Evolutionary conservation across 2,329 filamentous ascomycete genomes (phyloP).

Genomic region (Emericellopsis cladophorae): DNA sequence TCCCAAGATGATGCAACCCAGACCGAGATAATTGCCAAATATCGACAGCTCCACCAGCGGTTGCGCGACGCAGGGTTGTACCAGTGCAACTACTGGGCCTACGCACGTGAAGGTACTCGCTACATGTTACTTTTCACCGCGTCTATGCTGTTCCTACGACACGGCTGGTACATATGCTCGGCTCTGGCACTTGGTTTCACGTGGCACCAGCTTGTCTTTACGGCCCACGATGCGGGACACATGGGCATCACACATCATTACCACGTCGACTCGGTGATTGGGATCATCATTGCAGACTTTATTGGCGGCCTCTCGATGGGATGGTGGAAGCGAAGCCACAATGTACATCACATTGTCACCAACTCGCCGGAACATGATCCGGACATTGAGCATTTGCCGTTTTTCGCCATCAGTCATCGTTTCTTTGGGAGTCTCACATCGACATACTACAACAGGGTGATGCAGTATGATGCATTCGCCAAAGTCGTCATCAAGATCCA

Average conservation of each 20-base stretch:
- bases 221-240: conserved; percentile 88
- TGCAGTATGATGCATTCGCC: conserved; percentile 43
- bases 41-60: conserved; percentile 61
- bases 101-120: conserved; percentile 60
- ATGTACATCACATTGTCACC: conserved; percentile 93
- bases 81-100: conserved; percentile 71
- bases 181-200: conserved; percentile 67
- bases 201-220: conserved; percentile 94
- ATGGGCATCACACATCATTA: conserved; percentile 96
- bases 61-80: conserved; percentile 68
- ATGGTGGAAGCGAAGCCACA: conserved; percentile 97
- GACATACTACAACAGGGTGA: conserved; percentile 69
- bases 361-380: conserved; percentile 93
- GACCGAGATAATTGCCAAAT: conserved; percentile 63
- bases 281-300: conserved; percentile 82
- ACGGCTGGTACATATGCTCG: conserved; percentile 55
- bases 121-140: conserved; percentile 53
- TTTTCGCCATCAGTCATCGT: conserved; percentile 77
- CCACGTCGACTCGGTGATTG: conserved; percentile 69
- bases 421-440: conserved; percentile 62
- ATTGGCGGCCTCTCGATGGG: conserved; percentile 80
- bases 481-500: conserved; percentile 48
- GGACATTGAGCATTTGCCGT: conserved; percentile 83
- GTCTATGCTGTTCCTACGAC: conserved; percentile 47
- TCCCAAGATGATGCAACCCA: conserved; percentile 63